Base-by-base conservation (phyloP, 2,329 filamentous ascomycete genomes). In the Sporothrix sp. region DNA sequence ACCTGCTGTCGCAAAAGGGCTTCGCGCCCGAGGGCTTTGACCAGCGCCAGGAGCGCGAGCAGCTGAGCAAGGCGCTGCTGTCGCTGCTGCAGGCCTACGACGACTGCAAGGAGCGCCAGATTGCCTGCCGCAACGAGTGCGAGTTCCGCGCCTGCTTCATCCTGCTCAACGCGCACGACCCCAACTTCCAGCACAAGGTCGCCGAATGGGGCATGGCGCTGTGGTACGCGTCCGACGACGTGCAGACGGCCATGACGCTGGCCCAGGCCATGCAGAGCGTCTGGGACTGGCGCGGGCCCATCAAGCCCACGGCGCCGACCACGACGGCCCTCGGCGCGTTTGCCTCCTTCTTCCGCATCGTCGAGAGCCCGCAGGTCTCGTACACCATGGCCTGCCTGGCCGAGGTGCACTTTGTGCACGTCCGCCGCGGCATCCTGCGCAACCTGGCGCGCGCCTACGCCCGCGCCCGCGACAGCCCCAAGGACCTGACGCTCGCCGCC, bases 321-420 rank as follows among this genome's bases (percentile, higher is more conserved):
- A 71, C 74, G 10, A 61, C 72, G 21, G 72, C 76, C 2, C 67
- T 74, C 36, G 71, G 71, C 18, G 69, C 70, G 6, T 76, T 72
- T 39, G 66, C 70, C 21, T 71, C 74, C 16, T 83, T 76, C 61
- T 83, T 84, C 59, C 69, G 73, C 21, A 79, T 84, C 43, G 67
- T 84, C 25, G 70, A 77, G 56, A 71, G 74, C 36, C 66, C 69
- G 0, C 65, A 68, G 14, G 74, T 82, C 2, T 84, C 81, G 0
- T 85, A 84, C 59, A 82, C 79, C 1, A 82, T 84, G 78, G 81
- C 80, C 13, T 84, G 81, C 57, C 76, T 85, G 53, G 80, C 80
- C 7, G 81, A 84, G 59, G 76, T 81, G n/a, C 79, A 82, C 59
- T 83, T 85, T 52, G 75, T 77, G 36, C 69, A 72, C 32, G 67